These are phyloP conservation scores for Ascochyta viciae-villosae DNA, from an alignment of 2,329 filamentous ascomycete genomes.

Conservation along the genomic window DNA sequence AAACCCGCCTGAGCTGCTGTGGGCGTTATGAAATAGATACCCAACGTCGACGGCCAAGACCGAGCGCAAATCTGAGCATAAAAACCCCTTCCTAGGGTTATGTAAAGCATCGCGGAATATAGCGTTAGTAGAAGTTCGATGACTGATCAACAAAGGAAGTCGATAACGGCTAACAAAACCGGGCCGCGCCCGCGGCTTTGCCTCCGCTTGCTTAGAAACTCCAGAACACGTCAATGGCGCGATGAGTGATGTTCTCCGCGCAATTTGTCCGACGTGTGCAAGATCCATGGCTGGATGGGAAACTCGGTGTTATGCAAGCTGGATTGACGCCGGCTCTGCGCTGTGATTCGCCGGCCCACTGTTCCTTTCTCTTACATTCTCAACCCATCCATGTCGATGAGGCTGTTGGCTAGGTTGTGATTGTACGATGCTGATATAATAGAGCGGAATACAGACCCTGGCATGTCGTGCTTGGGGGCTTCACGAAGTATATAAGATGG, in stretches of 20 bases:
- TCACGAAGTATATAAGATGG: background rate
- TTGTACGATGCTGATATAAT: slow-evolving; percentile 12
- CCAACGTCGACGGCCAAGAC: no score
- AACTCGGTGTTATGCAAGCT: background rate
- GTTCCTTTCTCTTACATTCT: background rate
- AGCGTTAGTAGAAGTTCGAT: background rate
- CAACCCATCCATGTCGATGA: background rate
- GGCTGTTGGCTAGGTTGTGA: background rate
- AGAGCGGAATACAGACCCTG: slow-evolving; percentile 2
- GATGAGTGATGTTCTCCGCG: slow-evolving; percentile 6
- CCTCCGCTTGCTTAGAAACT: slow-evolving; percentile 8
- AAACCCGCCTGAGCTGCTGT: background rate
- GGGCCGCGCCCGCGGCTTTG: background rate
- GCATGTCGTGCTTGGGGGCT: slow-evolving; percentile 3
- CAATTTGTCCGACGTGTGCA: background rate
- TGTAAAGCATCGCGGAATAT: no score
- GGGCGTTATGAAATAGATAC: no score
- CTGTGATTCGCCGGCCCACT: slow-evolving; percentile 1
- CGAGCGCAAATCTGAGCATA: background rate
- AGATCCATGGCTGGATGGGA: background rate
- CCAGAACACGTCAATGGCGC: slow-evolving; percentile 1
- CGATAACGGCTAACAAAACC: background rate
- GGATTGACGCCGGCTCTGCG: background rate
- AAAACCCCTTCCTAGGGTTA: background rate
- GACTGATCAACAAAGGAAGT: background rate